Percentiles rank a stretch among this genome's conserved stretches.
These are phyloP conservation scores for Nephelium lappaceum DNA, from an alignment of 345 rosid species.

Conservation along the genomic window DNA sequence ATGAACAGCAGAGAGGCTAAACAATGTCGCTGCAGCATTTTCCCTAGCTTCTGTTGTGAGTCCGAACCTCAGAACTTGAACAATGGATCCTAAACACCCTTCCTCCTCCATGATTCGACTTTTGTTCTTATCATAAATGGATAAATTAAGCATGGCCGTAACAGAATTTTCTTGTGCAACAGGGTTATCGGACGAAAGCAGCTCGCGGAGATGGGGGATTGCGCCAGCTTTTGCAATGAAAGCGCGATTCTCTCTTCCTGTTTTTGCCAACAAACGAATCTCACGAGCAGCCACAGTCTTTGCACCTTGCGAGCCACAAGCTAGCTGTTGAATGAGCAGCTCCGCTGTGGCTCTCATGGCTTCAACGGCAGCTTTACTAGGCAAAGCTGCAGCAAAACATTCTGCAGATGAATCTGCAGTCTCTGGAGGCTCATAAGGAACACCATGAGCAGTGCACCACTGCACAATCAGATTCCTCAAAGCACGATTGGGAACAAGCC, in stretches of 20 bases:
- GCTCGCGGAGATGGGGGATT: conserved; percentile 64
- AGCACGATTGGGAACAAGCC: conserved; percentile 83
- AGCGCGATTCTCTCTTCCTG: conserved; percentile 86
- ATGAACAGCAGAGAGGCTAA: conserved; percentile 88
- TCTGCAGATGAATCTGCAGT: conserved; percentile 52
- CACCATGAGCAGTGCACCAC: conserved; percentile 80
- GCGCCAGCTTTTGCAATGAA: conserved; percentile 92
- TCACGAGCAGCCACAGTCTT: conserved; percentile 79
- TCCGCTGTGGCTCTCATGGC: conserved; percentile 79
- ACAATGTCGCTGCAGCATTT: conserved; percentile 93
- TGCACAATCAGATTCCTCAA: conserved; percentile 79
- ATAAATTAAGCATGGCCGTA: conserved; percentile 87
- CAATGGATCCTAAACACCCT: conserved; percentile 74
- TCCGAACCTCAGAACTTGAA: conserved; percentile 70
- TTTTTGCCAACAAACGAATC: conserved; percentile 82
- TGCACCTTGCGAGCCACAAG: conserved; percentile 61
- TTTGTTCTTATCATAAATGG: conserved; percentile 87
- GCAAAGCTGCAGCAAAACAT: conserved; percentile 56
- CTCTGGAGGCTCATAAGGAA: conserved; percentile 60
- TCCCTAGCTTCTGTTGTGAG: conserved; percentile 82
- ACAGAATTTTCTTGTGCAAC: conserved; percentile 89
- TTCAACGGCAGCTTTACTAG: conserved; percentile 71
- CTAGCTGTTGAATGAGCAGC: conserved; percentile 70
- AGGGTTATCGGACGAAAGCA: conserved; percentile 60
- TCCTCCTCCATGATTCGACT: conserved; percentile 79